These are phyloP conservation scores for Alopecurus myosuroides DNA, from an alignment of 176 grass and related monocot species.

Conservation along the genomic window DNA sequence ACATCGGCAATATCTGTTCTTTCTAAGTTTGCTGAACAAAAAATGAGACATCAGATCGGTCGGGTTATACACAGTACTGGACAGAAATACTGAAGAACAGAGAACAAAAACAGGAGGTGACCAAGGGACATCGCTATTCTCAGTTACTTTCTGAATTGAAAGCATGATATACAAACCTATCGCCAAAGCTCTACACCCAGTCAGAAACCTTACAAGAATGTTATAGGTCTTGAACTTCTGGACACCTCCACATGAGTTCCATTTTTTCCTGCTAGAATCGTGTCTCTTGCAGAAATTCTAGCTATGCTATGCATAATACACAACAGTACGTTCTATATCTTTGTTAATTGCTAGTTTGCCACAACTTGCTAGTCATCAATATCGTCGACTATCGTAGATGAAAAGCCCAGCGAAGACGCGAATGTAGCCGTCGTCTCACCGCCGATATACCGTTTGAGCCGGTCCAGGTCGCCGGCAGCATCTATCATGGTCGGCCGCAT, in stretches of 20 bases:
- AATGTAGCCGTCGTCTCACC: constrained; percentile 79
- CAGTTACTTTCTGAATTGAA: neutral
- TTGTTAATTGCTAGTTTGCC: neutral
- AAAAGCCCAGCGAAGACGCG: constrained; percentile 62
- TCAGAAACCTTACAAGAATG: constrained; percentile 30
- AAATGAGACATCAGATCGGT: neutral
- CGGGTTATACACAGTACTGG: neutral
- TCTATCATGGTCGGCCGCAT: constrained; percentile 78
- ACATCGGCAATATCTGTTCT: neutral
- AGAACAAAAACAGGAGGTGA: neutral
- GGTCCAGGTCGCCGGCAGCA: constrained; percentile 69
- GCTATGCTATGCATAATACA: neutral
- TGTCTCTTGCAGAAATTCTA: neutral
- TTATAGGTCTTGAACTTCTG: constrained; percentile 1
- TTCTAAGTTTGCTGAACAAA: neutral
- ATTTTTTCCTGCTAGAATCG: neutral
- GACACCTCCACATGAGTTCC: neutral
- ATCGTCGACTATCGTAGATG: constrained; percentile 59
- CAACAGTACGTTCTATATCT: neutral
- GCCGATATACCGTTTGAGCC: constrained; percentile 71
- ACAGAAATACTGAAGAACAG: neutral
- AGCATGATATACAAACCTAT: neutral
- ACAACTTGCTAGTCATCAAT: constrained; percentile 4
- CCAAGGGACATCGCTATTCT: neutral
- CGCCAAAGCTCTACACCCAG: constrained; percentile 4